Conservation (phyloP, 2,329 filamentous ascomycete species). For the Zymoseptoria crescenta region DNA sequence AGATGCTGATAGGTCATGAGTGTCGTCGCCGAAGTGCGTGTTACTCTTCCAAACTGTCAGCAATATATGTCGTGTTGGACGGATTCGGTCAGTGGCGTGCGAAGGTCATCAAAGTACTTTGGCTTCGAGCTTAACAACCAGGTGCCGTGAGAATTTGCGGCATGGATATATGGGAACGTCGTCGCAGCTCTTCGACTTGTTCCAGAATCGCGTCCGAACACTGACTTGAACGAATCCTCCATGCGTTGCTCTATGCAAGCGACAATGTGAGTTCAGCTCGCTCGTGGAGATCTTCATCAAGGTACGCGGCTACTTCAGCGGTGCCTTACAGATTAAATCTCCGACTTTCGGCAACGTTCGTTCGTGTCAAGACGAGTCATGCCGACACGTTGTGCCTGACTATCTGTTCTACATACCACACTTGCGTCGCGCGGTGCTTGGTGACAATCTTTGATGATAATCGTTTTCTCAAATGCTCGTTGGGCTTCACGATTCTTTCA, state of each 20-base stretch:
- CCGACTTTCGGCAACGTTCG: not conserved
- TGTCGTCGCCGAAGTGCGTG: not conserved
- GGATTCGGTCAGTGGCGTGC: not conserved
- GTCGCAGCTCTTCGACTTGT: not conserved
- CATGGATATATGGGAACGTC: not conserved
- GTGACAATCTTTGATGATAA: not conserved
- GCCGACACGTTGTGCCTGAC: not conserved
- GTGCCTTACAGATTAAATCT: too few species aligned
- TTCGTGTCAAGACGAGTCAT: not conserved
- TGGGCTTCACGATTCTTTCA: not conserved
- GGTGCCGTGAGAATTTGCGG: not conserved
- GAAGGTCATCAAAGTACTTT: not conserved
- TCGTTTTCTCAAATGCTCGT: not conserved
- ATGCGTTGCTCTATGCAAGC: not conserved
- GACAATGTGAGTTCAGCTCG: not conserved
- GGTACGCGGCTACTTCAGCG: not conserved
- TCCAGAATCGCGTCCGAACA: not conserved
- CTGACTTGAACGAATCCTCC: not conserved
- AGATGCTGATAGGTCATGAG: not conserved
- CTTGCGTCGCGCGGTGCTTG: not conserved
- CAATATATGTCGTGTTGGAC: not conserved
- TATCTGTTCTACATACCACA: not conserved
- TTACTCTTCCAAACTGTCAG: not conserved
- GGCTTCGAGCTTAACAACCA: not conserved
- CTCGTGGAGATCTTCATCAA: not conserved